These are phyloP conservation scores for Cyclotella cryptica DNA, from an alignment of 108 stramenopile genomes.

Conservation along the genomic window DNA sequence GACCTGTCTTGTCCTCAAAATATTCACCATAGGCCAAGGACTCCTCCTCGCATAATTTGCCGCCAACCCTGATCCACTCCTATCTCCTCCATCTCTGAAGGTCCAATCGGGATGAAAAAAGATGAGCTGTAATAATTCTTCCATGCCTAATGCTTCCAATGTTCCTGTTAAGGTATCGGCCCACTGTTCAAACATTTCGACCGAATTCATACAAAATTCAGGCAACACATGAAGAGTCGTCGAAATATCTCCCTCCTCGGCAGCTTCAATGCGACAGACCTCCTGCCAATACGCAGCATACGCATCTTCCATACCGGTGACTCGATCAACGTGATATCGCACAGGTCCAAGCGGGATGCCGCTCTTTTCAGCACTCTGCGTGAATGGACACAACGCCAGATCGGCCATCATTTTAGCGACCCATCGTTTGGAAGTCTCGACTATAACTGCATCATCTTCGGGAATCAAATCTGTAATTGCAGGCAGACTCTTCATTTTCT, in stretches of 20 bases:
- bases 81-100: conserved; percentile 92
- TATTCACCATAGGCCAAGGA: conserved; percentile 98
- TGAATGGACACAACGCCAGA: conserved; percentile 96
- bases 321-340: conserved; percentile 83
- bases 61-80: conserved; percentile 77
- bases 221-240: conserved; percentile 92
- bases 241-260: conserved; percentile 69
- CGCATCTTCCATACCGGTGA: conserved; percentile 82
- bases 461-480: conserved; percentile 73
- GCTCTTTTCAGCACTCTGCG: conserved; percentile 72
- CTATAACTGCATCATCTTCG: conserved; percentile 68
- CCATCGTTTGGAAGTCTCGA: conserved; percentile 73
- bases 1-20: conserved; percentile 93
- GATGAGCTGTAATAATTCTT: conserved; percentile 90
- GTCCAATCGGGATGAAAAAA: conserved; percentile 97
- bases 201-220: conserved; percentile 86
- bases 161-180: conserved; percentile 90
- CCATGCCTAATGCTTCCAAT: conserved; percentile 78
- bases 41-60: conserved; percentile 94
- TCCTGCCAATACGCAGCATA: conserved; percentile 93
- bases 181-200: conserved; percentile 93
- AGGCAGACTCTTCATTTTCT: conserved; percentile 46
- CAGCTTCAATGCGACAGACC: conserved; percentile 78
- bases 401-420: conserved; percentile 87
- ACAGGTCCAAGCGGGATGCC: conserved; percentile 93